phyloP scores from a whole-genome alignment of 495 filamentous ascomycete genomes.

The Cladorrhinum samala region DNA sequence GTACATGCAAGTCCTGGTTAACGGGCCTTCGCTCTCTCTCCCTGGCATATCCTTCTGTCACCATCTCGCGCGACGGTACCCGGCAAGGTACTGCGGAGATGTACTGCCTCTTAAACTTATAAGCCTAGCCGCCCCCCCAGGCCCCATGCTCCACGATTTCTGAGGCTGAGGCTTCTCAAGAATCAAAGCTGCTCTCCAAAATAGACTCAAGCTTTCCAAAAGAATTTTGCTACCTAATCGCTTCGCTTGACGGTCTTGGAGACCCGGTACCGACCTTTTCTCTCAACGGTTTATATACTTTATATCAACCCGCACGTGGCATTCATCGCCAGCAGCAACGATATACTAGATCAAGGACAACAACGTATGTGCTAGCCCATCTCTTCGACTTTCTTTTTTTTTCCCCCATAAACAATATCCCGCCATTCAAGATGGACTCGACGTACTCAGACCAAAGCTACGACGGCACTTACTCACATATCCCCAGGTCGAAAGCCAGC shows the following conservation, averaged over 20 bases:
- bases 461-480: conserved; percentile 41
- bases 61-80: neutral
- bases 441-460: conserved; percentile 23
- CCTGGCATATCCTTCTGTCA: conserved; percentile 13
- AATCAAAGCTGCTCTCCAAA: conserved; percentile 20
- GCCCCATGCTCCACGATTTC: conserved; percentile 20
- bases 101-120: conserved; percentile 27
- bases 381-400: conserved; percentile 4
- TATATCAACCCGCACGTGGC: conserved; percentile 23
- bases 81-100: conserved; percentile 18
- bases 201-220: conserved; percentile 21
- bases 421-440: conserved; percentile 26
- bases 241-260: conserved; percentile 7
- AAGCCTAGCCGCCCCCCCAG: conserved; percentile 26
- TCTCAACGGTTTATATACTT: conserved; percentile 6
- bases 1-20: conserved; percentile 17
- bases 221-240: conserved; percentile 27
- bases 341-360: conserved; percentile 12
- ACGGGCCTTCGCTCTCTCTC: conserved; percentile 11
- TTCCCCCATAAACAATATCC: neutral
- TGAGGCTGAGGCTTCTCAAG: conserved; percentile 29
- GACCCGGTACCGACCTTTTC: conserved; percentile 11
- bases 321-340: conserved; percentile 6
- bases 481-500: conserved; percentile 35
- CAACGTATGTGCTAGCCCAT: conserved; percentile 26